Evolutionary conservation across 2,329 filamentous ascomycete species (phyloP).

Genomic region (Arthrobotrys iridis): DNA sequence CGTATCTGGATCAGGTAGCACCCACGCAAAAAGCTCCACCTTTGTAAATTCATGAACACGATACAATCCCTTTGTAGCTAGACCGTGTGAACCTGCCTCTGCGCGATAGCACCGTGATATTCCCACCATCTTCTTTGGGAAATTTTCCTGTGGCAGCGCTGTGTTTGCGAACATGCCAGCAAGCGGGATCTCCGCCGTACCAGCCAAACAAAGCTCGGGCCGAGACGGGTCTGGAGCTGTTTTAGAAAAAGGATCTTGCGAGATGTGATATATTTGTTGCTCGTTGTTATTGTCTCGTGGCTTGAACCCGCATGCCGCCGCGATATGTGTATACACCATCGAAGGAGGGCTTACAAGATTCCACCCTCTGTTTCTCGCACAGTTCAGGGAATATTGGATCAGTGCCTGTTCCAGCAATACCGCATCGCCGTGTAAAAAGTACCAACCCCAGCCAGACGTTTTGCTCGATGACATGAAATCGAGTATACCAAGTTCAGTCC

Average conservation of each 20-base stretch:
- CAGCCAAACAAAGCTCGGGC: constrained; percentile 79
- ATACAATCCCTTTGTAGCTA: constrained; percentile 92
- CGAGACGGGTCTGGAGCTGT: constrained; percentile 64
- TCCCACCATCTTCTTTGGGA: constrained; percentile 83
- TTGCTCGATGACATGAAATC: constrained; percentile 84
- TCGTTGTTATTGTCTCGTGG: constrained; percentile 90
- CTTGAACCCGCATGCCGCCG: constrained; percentile 90
- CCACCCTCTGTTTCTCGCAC: constrained; percentile 80
- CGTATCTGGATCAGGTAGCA: constrained; percentile 67
- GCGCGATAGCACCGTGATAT: constrained; percentile 94
- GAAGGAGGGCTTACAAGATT: constrained; percentile 82
- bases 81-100: constrained; percentile 88
- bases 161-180: constrained; percentile 86
- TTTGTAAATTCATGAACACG: constrained; percentile 99
- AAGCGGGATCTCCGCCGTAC: constrained; percentile 93
- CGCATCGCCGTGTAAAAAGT: constrained; percentile 90
- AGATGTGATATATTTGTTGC: constrained; percentile 86
- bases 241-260: constrained; percentile 65
- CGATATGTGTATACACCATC: constrained; percentile 91
- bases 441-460: constrained; percentile 97
- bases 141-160: constrained; percentile 70
- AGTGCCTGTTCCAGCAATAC: constrained; percentile 95
- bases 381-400: constrained; percentile 81
- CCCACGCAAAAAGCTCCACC: constrained; percentile 97
- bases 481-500: constrained; percentile 83